Conservation (phyloP, 2,329 filamentous ascomycete genomes). For the Hansfordia pulvinata region DNA sequence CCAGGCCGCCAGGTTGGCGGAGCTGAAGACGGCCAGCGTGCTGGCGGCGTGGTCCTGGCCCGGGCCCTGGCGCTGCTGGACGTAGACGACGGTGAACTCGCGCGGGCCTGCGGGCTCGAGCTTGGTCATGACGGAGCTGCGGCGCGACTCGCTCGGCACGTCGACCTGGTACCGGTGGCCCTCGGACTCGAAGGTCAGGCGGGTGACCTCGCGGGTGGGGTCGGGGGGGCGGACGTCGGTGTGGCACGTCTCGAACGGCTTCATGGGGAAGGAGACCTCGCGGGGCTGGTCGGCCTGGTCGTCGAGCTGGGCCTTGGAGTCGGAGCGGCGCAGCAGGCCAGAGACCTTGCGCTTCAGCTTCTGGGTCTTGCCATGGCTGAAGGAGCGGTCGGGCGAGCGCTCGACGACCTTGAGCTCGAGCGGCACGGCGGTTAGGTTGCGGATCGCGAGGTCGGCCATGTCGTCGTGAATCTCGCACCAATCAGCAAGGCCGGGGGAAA, state of each 20-base stretch:
- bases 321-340: constrained; percentile 27
- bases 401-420: constrained; percentile 61
- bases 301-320: constrained; percentile 26
- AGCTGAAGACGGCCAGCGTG: constrained; percentile 54
- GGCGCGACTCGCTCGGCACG: constrained; percentile 46
- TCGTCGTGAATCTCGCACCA: too few relatives aligned
- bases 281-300: constrained; percentile 46
- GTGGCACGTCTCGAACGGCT: constrained; percentile 51
- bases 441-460: constrained; percentile 55
- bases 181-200: constrained; percentile 58
- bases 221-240: constrained; percentile 50
- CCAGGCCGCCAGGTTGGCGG: constrained; percentile 58
- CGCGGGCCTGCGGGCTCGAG: constrained; percentile 34
- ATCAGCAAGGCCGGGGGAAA: too few relatives aligned
- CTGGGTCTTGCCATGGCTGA: constrained; percentile 26
- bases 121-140: constrained; percentile 46
- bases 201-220: constrained; percentile 50
- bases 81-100: constrained; percentile 52
- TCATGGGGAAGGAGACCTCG: constrained; percentile 48
- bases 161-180: constrained; percentile 59
- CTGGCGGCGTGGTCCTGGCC: too few relatives aligned
- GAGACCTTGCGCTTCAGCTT: constrained; percentile 29
- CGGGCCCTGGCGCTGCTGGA: too few relatives aligned
- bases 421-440: constrained; percentile 66
- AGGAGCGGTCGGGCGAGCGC: constrained; percentile 47